Percentiles rank a stretch among this genome's conserved stretches.
phyloP scores from a whole-genome alignment of 2,329 filamentous ascomycete genomes.

The Alternaria dauci region DNA sequence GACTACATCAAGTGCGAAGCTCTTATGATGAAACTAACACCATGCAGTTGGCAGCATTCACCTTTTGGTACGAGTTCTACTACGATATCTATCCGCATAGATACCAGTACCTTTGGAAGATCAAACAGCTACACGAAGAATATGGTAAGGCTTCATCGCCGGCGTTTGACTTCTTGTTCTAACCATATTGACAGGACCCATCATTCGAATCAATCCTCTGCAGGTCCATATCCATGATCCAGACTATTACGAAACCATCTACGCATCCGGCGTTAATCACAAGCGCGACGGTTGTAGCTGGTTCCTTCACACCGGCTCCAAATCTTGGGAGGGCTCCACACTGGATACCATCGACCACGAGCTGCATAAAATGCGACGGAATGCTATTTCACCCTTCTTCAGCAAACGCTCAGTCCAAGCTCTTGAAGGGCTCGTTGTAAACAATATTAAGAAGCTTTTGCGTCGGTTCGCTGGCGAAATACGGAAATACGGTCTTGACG shows the following conservation, averaged over 20 bases:
- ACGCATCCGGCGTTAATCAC: constrained; percentile 15
- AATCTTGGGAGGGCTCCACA: constrained; percentile 11
- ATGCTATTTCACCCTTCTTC: constrained; percentile 36
- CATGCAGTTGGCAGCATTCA: background rate
- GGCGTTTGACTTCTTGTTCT: background rate
- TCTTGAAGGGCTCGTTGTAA: constrained; percentile 28
- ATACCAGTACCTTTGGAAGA: constrained; percentile 34
- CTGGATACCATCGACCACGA: constrained; percentile 33
- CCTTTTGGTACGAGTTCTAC: constrained; percentile 40
- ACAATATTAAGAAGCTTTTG: background rate
- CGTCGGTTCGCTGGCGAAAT: background rate
- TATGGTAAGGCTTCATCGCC: constrained; percentile 9
- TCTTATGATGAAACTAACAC: background rate
- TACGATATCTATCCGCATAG: constrained; percentile 35
- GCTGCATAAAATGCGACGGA: constrained; percentile 32
- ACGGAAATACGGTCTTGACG: background rate
- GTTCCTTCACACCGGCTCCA: constrained; percentile 13
- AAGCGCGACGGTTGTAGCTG: constrained; percentile 21
- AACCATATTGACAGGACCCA: constrained; percentile 1
- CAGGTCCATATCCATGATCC: constrained; percentile 31
- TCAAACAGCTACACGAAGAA: constrained; percentile 40
- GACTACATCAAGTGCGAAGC: no score
- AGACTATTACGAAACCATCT: constrained; percentile 26
- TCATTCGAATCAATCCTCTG: constrained; percentile 23
- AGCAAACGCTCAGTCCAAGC: constrained; percentile 17